These are phyloP conservation scores for Mucor mucedo DNA, from an alignment of 371 early-diverging fungal species.

Conservation along the genomic window DNA sequence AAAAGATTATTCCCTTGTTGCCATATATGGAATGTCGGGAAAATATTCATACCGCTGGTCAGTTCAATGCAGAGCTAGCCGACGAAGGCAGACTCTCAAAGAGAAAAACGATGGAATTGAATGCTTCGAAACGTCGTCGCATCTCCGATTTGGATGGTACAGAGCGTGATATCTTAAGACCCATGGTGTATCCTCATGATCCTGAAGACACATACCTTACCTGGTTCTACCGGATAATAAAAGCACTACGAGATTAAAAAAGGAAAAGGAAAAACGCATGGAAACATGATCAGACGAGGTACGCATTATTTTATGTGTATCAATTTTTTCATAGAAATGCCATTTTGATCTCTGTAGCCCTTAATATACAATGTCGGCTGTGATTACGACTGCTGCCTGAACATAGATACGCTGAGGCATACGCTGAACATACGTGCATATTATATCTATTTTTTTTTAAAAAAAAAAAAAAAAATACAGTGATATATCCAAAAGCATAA, in stretches of 20 bases:
- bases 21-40: slow-evolving; percentile 77
- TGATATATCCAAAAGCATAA: no score
- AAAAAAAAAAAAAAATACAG: no score
- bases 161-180: slow-evolving; percentile 62
- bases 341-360: slow-evolving; percentile 20
- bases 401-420: no score
- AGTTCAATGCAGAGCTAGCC: slow-evolving; percentile 77
- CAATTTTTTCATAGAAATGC: not conserved
- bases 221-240: slow-evolving; percentile 54
- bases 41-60: slow-evolving; percentile 68
- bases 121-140: slow-evolving; percentile 16
- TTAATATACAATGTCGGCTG: slow-evolving; percentile 42
- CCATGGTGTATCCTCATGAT: slow-evolving; percentile 61
- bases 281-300: slow-evolving; percentile 26
- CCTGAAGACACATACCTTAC: slow-evolving; percentile 52
- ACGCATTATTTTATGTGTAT: not conserved
- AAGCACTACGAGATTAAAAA: slow-evolving; percentile 35
- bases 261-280: slow-evolving; percentile 35
- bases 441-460: no score
- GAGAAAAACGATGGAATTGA: slow-evolving; percentile 12
- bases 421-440: no score
- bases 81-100: slow-evolving; percentile 45
- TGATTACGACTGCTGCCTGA: slow-evolving; percentile 27
- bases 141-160: slow-evolving; percentile 45
- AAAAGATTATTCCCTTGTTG: slow-evolving; percentile 75